These are phyloP conservation scores for Elsinoe arachidis DNA, from an alignment of 2,329 filamentous ascomycete genomes.

Conservation along the genomic window DNA sequence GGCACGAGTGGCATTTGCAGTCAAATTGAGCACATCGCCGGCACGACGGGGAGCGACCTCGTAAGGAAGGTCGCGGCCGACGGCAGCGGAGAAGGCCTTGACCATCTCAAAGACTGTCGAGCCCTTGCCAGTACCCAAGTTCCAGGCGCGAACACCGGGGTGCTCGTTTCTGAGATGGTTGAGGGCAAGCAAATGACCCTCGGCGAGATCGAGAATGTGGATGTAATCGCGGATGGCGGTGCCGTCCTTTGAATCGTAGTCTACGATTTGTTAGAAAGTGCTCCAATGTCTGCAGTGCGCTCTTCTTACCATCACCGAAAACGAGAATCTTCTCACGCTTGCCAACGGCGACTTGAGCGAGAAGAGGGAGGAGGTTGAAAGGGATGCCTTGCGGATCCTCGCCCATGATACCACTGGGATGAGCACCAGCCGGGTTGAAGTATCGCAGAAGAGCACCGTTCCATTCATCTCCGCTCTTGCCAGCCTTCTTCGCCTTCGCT, in stretches of 20 bases:
- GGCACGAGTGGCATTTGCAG: slow-evolving; percentile 78
- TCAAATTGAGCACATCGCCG: slow-evolving; percentile 90
- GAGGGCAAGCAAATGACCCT: slow-evolving; percentile 78
- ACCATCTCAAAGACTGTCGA: slow-evolving; percentile 97
- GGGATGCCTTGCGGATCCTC: slow-evolving; percentile 94
- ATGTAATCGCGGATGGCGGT: slow-evolving; percentile 98
- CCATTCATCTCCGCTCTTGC: slow-evolving; percentile 71
- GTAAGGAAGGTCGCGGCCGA: slow-evolving; percentile 79
- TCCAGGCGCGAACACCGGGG: slow-evolving; percentile 92
- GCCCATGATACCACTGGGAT: slow-evolving; percentile 94
- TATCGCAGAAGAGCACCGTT: slow-evolving; percentile 90
- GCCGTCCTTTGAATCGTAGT: slow-evolving; percentile 84
- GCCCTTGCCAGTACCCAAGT: slow-evolving; percentile 86
- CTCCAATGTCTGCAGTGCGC: slow-evolving; percentile 14
- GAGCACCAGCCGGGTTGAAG: slow-evolving; percentile 94
- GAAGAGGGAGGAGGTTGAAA: slow-evolving; percentile 87
- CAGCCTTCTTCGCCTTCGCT: slow-evolving; percentile 69
- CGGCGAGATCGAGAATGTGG: slow-evolving; percentile 83
- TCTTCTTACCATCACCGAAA: slow-evolving; percentile 71
- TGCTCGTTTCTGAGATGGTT: slow-evolving; percentile 77
- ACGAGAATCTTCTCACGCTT: slow-evolving; percentile 90
- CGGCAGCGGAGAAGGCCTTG: slow-evolving; percentile 81
- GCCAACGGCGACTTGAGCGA: slow-evolving; percentile 92
- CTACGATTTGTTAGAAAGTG: slow-evolving; percentile 39
- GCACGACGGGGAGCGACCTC: slow-evolving; percentile 72